Base-by-base conservation (phyloP, 768 basidiomycete species). In the Lyophyllum semitale region DNA sequence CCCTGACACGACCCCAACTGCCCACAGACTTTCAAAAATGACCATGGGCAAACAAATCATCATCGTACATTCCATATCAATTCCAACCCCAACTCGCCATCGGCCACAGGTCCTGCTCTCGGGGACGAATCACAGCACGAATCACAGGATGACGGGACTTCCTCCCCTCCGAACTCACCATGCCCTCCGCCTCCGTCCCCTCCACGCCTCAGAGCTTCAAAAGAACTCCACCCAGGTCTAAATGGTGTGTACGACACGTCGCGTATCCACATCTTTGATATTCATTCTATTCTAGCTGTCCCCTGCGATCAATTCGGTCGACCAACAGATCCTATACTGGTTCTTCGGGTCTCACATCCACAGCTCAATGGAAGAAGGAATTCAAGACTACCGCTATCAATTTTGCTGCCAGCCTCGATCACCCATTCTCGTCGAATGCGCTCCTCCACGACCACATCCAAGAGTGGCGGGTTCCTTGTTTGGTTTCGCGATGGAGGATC, bases 251-350 rank as follows among this genome's bases (percentile, higher is more conserved):
- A 8, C 2, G 3, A n/a, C 44, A 15, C 8, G 9, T 30, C 13
- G 29, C 18, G 17, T 26, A 5, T 8, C 25, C 8, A 7, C 7
- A 49, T 32, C 20, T 48, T 17, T 42, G 29, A 47, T 32, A 32
- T 30, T 22, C 18, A 47, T 32, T 25, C 8, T 26, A 13, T 9
- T 4, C 29, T 32, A 47, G 29, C 46, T 17, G 17, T 46, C 29
- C 61, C 59, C 1, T 62, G 61, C 47, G 44, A 60, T 25, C 13
- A 48, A 9, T 22, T 55, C 23, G 59, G 62, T 18, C 17, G 37
- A 8, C 37, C 30, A 27, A 29, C 58, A 1, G 38, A 55, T 1
- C 45, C 35, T 15, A 23, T 47, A 2, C 29, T 18, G 29, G 46
- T 17, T 2, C 18, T 29, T 1, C 6, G 2, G 32, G 32, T 12